Evolutionary conservation across 345 rosid species (phyloP).

Genomic region (Arabis alpina): DNA sequence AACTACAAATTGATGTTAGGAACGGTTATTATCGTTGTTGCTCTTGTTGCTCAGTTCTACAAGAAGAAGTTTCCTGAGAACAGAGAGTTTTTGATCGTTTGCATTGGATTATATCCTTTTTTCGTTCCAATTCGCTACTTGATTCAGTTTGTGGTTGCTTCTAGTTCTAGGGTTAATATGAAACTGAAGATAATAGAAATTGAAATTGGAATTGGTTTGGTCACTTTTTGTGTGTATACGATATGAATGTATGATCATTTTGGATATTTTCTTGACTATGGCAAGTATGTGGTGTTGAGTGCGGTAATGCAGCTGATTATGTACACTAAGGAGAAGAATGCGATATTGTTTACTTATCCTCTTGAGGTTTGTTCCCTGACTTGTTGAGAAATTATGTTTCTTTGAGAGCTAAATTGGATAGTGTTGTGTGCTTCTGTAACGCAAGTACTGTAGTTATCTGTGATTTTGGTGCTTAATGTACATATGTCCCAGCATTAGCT

Average conservation of each 20-base stretch:
- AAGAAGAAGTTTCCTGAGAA: slow-evolving; percentile 91
- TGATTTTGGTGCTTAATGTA: background rate
- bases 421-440: background rate
- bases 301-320: slow-evolving; percentile 77
- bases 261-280: slow-evolving; percentile 57
- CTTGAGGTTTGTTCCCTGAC: slow-evolving; percentile 53
- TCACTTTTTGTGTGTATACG: no score
- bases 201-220: no score
- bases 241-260: background rate
- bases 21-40: slow-evolving; percentile 59
- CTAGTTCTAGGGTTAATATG: background rate
- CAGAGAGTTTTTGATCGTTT: slow-evolving; percentile 67
- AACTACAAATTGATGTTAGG: slow-evolving; percentile 70
- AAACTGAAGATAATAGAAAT: background rate
- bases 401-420: background rate
- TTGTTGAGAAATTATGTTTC: background rate
- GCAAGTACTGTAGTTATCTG: background rate
- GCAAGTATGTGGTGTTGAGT: slow-evolving; percentile 85
- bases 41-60: slow-evolving; percentile 93
- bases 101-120: slow-evolving; percentile 88
- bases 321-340: slow-evolving; percentile 79
- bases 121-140: background rate
- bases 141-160: background rate
- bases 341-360: slow-evolving; percentile 79
- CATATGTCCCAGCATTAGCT: background rate